These are phyloP conservation scores for Trichothecium roseum DNA, from an alignment of 2,329 filamentous ascomycete species.

Conservation along the genomic window DNA sequence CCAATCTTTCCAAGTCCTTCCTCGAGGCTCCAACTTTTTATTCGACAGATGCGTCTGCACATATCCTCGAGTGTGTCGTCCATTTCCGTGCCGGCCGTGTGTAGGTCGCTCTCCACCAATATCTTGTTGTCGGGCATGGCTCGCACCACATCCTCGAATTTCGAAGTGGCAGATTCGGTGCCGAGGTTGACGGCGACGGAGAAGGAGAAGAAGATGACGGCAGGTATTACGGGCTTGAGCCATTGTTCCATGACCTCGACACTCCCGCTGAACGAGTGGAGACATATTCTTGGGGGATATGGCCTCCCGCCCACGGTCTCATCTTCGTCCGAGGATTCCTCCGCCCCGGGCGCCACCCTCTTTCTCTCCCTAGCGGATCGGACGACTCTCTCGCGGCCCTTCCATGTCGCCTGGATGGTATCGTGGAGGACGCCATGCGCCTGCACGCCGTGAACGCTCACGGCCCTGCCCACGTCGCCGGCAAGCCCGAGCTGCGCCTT, in stretches of 20 bases:
- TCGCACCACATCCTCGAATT: constrained; percentile 55
- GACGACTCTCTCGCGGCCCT: constrained; percentile 55
- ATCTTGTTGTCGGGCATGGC: constrained; percentile 68
- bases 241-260: constrained; percentile 71
- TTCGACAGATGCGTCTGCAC: constrained; percentile 61
- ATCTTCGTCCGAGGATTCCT: constrained; percentile 28
- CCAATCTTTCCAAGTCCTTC: constrained; percentile 59
- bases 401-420: constrained; percentile 55
- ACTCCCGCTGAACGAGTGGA: constrained; percentile 85
- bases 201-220: constrained; percentile 78
- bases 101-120: constrained; percentile 83
- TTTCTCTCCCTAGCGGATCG: constrained; percentile 49
- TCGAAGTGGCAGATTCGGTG: constrained; percentile 30
- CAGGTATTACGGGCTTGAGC: constrained; percentile 59
- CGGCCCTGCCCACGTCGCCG: constrained; percentile 52
- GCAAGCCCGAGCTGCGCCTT: constrained; percentile 61
- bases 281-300: constrained; percentile 79
- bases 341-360: constrained; percentile 34
- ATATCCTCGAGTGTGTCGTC: constrained; percentile 67
- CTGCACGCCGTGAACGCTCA: constrained; percentile 66
- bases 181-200: constrained; percentile 73
- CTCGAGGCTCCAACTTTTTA: constrained; percentile 68
- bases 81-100: constrained; percentile 72
- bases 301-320: constrained; percentile 33
- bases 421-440: constrained; percentile 64